These are phyloP conservation scores for Piromyces finnis DNA, from an alignment of 192 early-diverging fungal genomes.

Conservation along the genomic window DNA sequence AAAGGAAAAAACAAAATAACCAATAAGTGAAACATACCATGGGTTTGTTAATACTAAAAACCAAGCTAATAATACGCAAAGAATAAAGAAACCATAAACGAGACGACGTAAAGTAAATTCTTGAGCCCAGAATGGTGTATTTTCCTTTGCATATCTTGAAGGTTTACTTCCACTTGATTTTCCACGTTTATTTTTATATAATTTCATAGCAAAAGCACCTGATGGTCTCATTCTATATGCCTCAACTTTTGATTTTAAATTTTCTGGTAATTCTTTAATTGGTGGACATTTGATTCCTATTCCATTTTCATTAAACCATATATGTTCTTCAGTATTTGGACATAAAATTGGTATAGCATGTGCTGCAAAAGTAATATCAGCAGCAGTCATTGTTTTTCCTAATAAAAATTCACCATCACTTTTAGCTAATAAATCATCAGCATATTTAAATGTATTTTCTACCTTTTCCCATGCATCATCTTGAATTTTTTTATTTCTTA, in stretches of 20 bases:
- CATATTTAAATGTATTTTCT: not conserved
- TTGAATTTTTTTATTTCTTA: not conserved
- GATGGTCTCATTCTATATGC: not conserved
- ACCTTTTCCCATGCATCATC: not conserved
- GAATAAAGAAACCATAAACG: not conserved
- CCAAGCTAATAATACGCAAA: not conserved
- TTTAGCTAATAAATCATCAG: not conserved
- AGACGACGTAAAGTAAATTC: not conserved
- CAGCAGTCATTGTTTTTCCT: not conserved
- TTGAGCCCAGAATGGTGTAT: not conserved
- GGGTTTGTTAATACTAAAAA: not conserved
- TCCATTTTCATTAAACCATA: not conserved
- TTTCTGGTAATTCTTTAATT: not conserved
- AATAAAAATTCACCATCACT: not conserved
- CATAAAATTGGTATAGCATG: not conserved
- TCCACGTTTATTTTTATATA: not conserved
- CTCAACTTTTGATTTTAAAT: not conserved
- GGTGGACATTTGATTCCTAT: not conserved
- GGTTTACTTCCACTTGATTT: not conserved
- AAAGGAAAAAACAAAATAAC: not conserved
- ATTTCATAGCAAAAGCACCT: not conserved
- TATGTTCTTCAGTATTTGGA: not conserved
- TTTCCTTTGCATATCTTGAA: not conserved
- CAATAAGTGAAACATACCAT: not conserved
- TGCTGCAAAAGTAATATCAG: not conserved